Percentiles rank a stretch among this genome's conserved stretches.
Conservation (phyloP, 805 yeast genomes). For the Candida orba region DNA sequence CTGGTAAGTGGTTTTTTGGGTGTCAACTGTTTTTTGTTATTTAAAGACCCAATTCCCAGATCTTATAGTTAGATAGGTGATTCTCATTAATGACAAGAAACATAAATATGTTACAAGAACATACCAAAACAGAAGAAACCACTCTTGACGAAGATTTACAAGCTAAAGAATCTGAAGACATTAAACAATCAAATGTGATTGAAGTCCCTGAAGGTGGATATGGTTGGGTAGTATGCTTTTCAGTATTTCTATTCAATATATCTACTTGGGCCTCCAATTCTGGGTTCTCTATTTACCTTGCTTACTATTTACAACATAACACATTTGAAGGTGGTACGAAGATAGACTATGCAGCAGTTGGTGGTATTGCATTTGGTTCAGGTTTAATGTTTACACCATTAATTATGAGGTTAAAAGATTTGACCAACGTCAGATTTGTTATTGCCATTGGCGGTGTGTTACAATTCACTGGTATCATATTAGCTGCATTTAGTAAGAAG, state of each 20-base stretch:
- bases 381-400: conserved; percentile 55
- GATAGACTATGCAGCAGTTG: conserved; percentile 55
- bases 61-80: too few species aligned
- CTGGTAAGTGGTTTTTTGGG: too few species aligned
- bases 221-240: conserved; percentile 22
- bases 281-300: conserved; percentile 33
- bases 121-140: too few species aligned
- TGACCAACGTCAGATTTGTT: conserved; percentile 36
- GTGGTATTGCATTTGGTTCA: conserved; percentile 49
- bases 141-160: too few species aligned
- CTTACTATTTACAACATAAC: conserved; percentile 43
- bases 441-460: conserved; percentile 41
- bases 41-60: too few species aligned
- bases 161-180: neutral
- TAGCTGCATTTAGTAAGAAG: conserved; percentile 47
- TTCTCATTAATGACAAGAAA: too few species aligned
- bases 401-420: conserved; percentile 35
- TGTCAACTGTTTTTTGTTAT: too few species aligned
- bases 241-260: conserved; percentile 19
- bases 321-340: conserved; percentile 46
- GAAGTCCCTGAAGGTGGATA: conserved; percentile 24
- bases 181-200: conserved; percentile 4
- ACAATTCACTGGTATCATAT: conserved; percentile 30
- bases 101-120: too few species aligned
- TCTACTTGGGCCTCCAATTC: conserved; percentile 25